Conservation (phyloP, 2,329 filamentous ascomycete genomes). For the Fusarium nisikadoi region DNA sequence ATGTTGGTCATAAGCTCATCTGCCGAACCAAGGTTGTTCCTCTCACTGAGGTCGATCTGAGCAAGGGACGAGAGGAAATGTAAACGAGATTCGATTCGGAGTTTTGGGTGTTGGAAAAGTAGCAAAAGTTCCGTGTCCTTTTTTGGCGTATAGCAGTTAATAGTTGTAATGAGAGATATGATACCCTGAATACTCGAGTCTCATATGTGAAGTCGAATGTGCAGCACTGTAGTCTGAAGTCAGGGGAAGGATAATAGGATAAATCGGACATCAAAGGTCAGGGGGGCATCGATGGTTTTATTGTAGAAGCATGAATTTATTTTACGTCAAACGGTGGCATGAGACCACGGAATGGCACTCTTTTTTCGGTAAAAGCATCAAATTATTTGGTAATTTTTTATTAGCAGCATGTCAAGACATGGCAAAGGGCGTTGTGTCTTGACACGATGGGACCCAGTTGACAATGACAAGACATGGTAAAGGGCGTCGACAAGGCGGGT, state of each 20-base stretch:
- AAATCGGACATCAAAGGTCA: neutral
- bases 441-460: conserved; percentile 18
- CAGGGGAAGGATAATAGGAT: neutral
- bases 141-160: conserved; percentile 29
- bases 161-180: conserved; percentile 41
- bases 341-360: neutral
- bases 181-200: conserved; percentile 33
- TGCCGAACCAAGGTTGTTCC: conserved; percentile 54
- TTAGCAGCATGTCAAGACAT: conserved; percentile 17
- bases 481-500: conserved; percentile 23
- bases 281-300: conserved; percentile 13
- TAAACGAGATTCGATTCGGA: conserved; percentile 15
- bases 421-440: conserved; percentile 23
- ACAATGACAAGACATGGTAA: conserved; percentile 26
- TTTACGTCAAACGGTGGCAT: conserved; percentile 21
- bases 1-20: conserved; percentile 68
- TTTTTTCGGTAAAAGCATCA: conserved; percentile 13
- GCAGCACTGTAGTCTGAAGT: neutral
- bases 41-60: conserved; percentile 51
- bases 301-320: conserved; percentile 13
- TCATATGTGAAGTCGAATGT: neutral
- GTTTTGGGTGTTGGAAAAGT: conserved; percentile 19
- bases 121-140: conserved; percentile 17
- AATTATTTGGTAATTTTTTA: conserved; percentile 33
- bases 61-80: conserved; percentile 36